Evolutionary conservation across 495 filamentous ascomycete species (phyloP), one percentile per base, ranked within the genome.

Genomic region (Entonaema liquescens): DNA sequence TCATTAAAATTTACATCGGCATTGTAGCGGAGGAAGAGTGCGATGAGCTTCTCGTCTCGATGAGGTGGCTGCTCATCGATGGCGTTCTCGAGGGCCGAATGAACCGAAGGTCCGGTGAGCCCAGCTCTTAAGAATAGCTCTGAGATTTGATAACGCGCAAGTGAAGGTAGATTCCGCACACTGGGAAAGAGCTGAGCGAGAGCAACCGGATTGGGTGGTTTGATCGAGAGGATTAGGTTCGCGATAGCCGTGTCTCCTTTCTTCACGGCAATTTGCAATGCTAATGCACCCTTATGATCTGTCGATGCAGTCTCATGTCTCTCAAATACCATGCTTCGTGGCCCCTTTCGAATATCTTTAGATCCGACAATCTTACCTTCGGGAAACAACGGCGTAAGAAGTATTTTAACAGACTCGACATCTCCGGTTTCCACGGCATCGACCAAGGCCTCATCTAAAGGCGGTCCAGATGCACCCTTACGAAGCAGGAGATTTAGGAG

Each of bases 1-100:
- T 81, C 78, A 52, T 83, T 82, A 58, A 82, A 81, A 63, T 83
- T 82, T 2, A 80, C 76, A 38, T 83, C 81, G 9, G 81, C 79
- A 49, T 81, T 81, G 50, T 83, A 71, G 17, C 77, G 77, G 15
- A 85, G 72, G 44, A 85, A 69, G 13, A 85, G 77, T 17, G 78
- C 67, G 42, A 85, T 81, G 9, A 84, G 72, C 12, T 74, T 74
- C 54, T 80, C 79, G 50, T 85, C 82, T 42, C 81, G 71, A 5
- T 66, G 71, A 1, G 82, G 79, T 17, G 78, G 76, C 5, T 78
- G 73, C 28, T 83, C 80, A 31, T 79, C 77, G 17, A 84, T 82
- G 4, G 81, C 78, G n/a, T 78, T 71, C 42, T 84, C 77, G 11
- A 85, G 55, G 2, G 81, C 79, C 2, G 68, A 77, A 55, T 83